Base-by-base conservation (phyloP, 2,329 filamentous ascomycete species). In the Teratosphaeria nubilosa region DNA sequence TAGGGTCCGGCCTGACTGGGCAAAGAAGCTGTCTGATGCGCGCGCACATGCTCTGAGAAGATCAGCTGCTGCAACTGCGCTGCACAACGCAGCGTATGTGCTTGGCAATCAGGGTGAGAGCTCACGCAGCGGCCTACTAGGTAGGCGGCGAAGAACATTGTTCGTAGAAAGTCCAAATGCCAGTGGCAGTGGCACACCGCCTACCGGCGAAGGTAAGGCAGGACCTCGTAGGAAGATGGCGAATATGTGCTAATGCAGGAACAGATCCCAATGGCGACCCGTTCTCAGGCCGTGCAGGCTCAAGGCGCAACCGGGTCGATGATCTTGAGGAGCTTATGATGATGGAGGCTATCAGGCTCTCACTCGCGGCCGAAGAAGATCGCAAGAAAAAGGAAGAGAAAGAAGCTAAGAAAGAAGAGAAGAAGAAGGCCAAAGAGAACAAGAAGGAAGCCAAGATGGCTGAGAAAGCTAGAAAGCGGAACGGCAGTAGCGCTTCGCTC, bases 241-340 rank as follows among this genome's bases (percentile, higher is more conserved):
- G 16, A 16, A 2, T 31, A 14, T 13, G 7, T 14, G 22, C 51
- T 53, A 30, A 53, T 20, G 25, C 25, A n/a, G 13, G 22, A 10
- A 13, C 48, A 60, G 61, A 65, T 34, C 61, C 61, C 30, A 60
- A 70, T 58, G 69, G 57, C 56, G 75, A 75, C 58, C 59, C 75
- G 5, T 70, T 68, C 34, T 67, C 72, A 32, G 75, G 72, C 14
- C 73, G 80, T 7, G 71, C 73, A 20, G 81, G 78, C 64, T 82
- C 81, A 37, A 76, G 85, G 60, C 76, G 83, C 61, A 82, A 74
- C 58, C 81, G 90, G 31, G 84, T 95, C 69, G 90, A 95, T 24
- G 91, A 97, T 65, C 80, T 97, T 0, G 94, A 99, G 71, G 92
- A 96, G 54, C 88, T 99, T 78, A 99, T 99, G 94, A 91, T 97